A percentile compares a stretch with the other conserved stretches of the same genome.
Evolutionary conservation across 2,329 filamentous ascomycete genomes (phyloP).

Genomic region (Zymoseptoria tritici): DNA sequence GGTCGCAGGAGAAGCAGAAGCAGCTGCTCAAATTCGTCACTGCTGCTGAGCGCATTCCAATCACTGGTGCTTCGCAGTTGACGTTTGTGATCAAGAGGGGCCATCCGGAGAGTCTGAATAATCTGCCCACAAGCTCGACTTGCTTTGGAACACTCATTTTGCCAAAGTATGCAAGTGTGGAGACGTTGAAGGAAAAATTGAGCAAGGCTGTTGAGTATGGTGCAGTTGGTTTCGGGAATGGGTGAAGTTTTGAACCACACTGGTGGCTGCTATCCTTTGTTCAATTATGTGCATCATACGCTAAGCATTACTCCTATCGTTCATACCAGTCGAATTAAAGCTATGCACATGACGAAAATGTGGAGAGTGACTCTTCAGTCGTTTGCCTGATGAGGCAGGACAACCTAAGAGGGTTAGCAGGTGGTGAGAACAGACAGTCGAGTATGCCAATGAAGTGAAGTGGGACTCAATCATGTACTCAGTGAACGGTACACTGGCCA

Average conservation of each 20-base stretch:
- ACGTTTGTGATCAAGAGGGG: constrained; percentile 79
- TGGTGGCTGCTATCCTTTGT: too few relatives aligned
- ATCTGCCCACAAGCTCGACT: constrained; percentile 78
- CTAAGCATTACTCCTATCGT: too few relatives aligned
- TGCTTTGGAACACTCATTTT: constrained; percentile 86
- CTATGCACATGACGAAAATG: too few relatives aligned
- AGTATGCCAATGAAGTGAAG: too few relatives aligned
- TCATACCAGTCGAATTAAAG: too few relatives aligned
- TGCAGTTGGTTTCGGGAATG: constrained; percentile 65
- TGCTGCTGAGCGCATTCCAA: constrained; percentile 80
- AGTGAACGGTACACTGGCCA: too few relatives aligned
- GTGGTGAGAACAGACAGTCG: too few relatives aligned
- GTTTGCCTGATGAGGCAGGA: too few relatives aligned
- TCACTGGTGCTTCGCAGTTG: constrained; percentile 74
- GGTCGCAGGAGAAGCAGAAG: constrained; percentile 61
- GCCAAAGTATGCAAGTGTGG: constrained; percentile 68
- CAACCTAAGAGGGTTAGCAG: too few relatives aligned
- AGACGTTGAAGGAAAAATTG: constrained; percentile 66
- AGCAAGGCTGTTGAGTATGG: constrained; percentile 81
- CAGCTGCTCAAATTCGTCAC: constrained; percentile 90
- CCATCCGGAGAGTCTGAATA: constrained; percentile 51
- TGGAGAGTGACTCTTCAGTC: too few relatives aligned
- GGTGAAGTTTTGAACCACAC: constrained; percentile 9
- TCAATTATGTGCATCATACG: too few relatives aligned
- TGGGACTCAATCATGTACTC: too few relatives aligned